Evolutionary conservation across 1,284 basidiomycete genomes (phyloP), one percentile per base, ranked within the genome.

Genomic region (Schizophyllum commune): DNA sequence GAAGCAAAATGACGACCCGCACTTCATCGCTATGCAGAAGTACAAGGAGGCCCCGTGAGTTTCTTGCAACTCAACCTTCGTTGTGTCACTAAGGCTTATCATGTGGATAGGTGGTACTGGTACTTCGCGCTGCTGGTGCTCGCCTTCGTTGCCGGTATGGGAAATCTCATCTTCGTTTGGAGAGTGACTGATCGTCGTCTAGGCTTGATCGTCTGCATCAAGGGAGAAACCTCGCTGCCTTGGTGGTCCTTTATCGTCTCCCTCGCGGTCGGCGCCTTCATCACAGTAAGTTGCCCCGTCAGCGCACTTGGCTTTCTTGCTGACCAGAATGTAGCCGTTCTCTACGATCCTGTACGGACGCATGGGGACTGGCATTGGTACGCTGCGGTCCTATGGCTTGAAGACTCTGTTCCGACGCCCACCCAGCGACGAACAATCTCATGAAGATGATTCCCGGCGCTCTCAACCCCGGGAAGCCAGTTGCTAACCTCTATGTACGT

Each of bases 181-280:
- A 27, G 27, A 2, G 27, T 27, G 27, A 27, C 27, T 27, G 5
- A 27, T 27, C 27, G 9, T 47, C 27, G 9, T 47, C 4, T 56
- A 83, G 84, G 83, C 13, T 74, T 86, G 27, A 27, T 27, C 27
- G 82, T 83, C 7, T 77, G 82, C 4, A 65, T 84, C 63, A 81
- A 79, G 62, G 83, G 83, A 5, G 73, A 84, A 65, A 85, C 84
- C 0, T 85, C 84, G 1, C 76, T 87, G 4, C 84, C 84, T 4
- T 84, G 81, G 80, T 86, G 81, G 79, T 83, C 83, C 0, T 84
- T 80, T 66, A 78, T 86, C 52, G 68, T 83, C 60, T 73, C 79
- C 9, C 63, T 81, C 32, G 67, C 76, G 21, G 65, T 79, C 27
- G 79, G 76, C 32, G 70, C 73, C 33, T 76, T 78, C 62, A 68